Evolutionary conservation across 1,139 yeast genomes (phyloP), one percentile per base, ranked within the genome.

Genomic region (Blastobotrys buckinghamii): DNA sequence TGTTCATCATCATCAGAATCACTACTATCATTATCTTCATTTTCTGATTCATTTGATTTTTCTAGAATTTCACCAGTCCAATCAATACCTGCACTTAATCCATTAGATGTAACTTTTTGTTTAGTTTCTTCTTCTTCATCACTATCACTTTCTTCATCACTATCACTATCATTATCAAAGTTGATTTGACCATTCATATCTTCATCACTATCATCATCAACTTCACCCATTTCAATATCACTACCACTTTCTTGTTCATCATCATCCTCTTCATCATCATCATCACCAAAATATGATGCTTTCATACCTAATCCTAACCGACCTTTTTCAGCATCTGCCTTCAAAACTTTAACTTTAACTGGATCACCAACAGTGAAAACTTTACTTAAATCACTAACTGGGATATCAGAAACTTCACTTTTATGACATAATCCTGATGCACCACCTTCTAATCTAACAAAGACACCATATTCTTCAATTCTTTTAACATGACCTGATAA

Each of bases 61-160:
- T 85, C 95, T 54, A 88, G 74, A 56, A 88, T 82, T 40, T 88
- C 82, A 6, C 95, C 95, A 45, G 95, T 85, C 97, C 97, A 90
- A 66, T 89, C 96, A 60, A 89, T 88, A 5, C 92, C 95, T 59
- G 94, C 81, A 35, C 89, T 79, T 51, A 88, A 75, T n/a, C 95
- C 95, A 45, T 67, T 66, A 20, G 17, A 24, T 5, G 35, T 50
- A 13, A 55, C 63, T 27, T 42, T 29, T 8, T 42, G 53, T 19
- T 51, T 64, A 7, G 60, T 66, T 1, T 56, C 63, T 2, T 61
- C 64, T 1, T 54, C 67, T 12, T 63, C 68, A 7, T 62, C 65
- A 5, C 61, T 64, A 13, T 56, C 63, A 30, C 43, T 30, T 9
- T 42, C 55, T 13, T 50, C 65, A 22, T 22, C 24, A 7, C 60